Percentiles rank a stretch among this genome's conserved stretches.
phyloP scores from a whole-genome alignment of 345 rosid genomes.

The Turritis glabra region DNA sequence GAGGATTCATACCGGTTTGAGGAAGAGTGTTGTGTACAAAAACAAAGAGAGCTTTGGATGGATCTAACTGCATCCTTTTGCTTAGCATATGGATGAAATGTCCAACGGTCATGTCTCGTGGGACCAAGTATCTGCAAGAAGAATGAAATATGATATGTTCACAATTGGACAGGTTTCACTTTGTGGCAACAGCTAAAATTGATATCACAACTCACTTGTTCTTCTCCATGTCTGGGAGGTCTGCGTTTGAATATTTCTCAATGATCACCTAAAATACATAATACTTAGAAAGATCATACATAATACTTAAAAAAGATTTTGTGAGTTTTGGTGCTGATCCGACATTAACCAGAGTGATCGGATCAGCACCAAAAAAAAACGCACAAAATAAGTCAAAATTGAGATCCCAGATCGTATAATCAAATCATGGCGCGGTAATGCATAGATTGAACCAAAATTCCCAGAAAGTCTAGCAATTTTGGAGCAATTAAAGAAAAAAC shows the following conservation, averaged over 20 bases:
- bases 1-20: conserved; percentile 56
- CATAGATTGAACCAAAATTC: neutral
- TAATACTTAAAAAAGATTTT: neutral
- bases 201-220: conserved; percentile 52
- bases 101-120: conserved; percentile 81
- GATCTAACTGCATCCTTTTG: conserved; percentile 52
- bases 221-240: conserved; percentile 77
- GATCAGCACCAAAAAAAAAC: neutral
- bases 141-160: neutral
- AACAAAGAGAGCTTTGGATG: conserved; percentile 64
- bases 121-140: conserved; percentile 50
- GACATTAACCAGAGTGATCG: conserved; percentile 13
- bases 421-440: neutral
- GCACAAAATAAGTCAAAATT: neutral
- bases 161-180: neutral
- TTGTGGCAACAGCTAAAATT: neutral
- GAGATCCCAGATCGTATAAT: conserved; percentile 1
- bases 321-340: neutral
- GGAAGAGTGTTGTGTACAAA: conserved; percentile 77
- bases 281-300: neutral
- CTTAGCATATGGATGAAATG: conserved; percentile 73
- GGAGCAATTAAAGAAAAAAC: neutral
- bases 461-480: too few relatives aligned
- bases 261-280: conserved; percentile 58
- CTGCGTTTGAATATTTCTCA: conserved; percentile 63